Conservation (phyloP, 192 early-diverging fungal genomes). For the Haplosporangium gracile region DNA sequence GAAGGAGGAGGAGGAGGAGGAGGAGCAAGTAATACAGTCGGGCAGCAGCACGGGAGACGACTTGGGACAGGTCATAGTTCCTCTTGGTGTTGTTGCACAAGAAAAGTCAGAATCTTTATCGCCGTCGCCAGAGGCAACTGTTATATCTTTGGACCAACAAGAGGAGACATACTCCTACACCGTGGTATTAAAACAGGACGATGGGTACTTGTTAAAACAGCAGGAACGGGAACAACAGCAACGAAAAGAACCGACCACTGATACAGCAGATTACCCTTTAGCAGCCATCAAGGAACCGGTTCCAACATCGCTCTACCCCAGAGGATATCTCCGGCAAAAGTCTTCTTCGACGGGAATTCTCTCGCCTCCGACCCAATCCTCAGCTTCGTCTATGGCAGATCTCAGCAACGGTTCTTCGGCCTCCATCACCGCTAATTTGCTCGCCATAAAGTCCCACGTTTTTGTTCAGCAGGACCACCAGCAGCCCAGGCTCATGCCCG, state of each 20-base stretch:
- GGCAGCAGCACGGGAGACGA: background rate
- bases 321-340: background rate
- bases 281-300: background rate
- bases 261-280: background rate
- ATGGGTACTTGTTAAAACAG: background rate
- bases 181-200: background rate
- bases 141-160: background rate
- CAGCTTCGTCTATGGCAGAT: conserved; percentile 24
- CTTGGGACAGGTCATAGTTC: conserved; percentile 9
- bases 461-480: conserved; percentile 21
- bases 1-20: background rate
- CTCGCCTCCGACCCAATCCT: conserved; percentile 4
- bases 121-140: background rate
- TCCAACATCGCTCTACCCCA: conserved; percentile 1
- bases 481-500: background rate
- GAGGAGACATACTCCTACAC: background rate
- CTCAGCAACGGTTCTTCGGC: conserved; percentile 35
- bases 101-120: background rate
- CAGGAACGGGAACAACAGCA: conserved; percentile 4
- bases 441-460: conserved; percentile 29
- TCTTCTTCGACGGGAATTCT: background rate
- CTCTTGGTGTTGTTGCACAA: conserved; percentile 7
- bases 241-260: background rate
- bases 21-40: background rate
- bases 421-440: conserved; percentile 29